These are phyloP conservation scores for Cylindricascospora bacillispora DNA, from an alignment of 1,139 yeast genomes.

Conservation along the genomic window DNA sequence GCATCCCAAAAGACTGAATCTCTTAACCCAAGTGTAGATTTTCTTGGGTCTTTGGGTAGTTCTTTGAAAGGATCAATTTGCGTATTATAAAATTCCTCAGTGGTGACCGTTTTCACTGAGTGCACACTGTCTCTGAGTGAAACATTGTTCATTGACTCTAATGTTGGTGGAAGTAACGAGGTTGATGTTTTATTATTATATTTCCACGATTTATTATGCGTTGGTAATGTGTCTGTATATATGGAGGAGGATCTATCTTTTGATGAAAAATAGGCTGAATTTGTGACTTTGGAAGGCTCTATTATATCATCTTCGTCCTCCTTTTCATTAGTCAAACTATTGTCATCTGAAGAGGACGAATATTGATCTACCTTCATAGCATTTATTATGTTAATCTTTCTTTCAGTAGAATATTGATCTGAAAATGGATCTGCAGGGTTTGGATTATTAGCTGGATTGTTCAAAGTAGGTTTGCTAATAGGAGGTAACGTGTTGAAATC, in stretches of 20 bases:
- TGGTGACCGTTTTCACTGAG: conserved; percentile 75
- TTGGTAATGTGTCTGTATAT: conserved; percentile 24
- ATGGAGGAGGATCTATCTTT: conserved; percentile 20
- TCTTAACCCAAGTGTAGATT: conserved; percentile 30
- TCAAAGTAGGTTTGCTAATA: conserved; percentile 28
- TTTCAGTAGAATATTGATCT: conserved; percentile 29
- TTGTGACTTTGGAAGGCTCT: conserved; percentile 10
- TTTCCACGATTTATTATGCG: conserved; percentile 61
- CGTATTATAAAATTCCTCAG: conserved; percentile 72
- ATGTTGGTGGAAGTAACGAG: too few species aligned
- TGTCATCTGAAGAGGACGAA: conserved; percentile 25
- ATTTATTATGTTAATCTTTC: conserved; percentile 37
- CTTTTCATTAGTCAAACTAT: conserved; percentile 25
- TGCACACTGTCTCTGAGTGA: conserved; percentile 43
- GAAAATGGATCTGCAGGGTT: conserved; percentile 25
- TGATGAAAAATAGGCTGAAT: conserved; percentile 14
- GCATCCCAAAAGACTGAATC: conserved; percentile 29
- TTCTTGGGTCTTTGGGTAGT: conserved; percentile 30
- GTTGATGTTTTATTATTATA: conserved; percentile 25
- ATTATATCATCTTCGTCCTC: conserved; percentile 16
- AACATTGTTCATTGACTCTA: neutral
- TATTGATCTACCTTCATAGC: conserved; percentile 39
- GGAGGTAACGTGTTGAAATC: conserved; percentile 8
- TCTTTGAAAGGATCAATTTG: conserved; percentile 53
- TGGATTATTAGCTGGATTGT: conserved; percentile 33